phyloP scores from a whole-genome alignment of 2,329 filamentous ascomycete species.

The Aspergillus carbonarius region DNA sequence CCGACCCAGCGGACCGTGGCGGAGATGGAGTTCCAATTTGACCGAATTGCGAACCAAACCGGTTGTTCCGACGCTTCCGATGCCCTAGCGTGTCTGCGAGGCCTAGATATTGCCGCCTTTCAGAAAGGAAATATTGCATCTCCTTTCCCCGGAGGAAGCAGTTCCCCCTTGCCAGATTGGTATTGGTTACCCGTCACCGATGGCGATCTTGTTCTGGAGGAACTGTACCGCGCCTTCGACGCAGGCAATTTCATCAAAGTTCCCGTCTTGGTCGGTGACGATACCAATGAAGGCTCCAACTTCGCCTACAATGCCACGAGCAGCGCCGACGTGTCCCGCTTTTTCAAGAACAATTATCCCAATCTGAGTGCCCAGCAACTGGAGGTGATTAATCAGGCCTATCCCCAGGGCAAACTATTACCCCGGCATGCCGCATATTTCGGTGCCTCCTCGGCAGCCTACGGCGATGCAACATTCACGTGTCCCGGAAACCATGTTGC shows the following conservation, averaged over 20 bases:
- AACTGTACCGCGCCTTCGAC: constrained; percentile 51
- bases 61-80: constrained; percentile 41
- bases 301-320: constrained; percentile 51
- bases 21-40: constrained; percentile 50
- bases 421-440: constrained; percentile 38
- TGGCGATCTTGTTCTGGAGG: constrained; percentile 51
- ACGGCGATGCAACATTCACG: constrained; percentile 52
- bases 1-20: constrained; percentile 46
- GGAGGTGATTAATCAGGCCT: constrained; percentile 50
- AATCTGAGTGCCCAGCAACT: constrained; percentile 52
- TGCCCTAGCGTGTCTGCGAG: constrained; percentile 48
- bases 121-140: constrained; percentile 43
- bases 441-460: constrained; percentile 35
- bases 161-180: constrained; percentile 43
- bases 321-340: constrained; percentile 50
- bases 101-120: constrained; percentile 40
- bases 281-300: constrained; percentile 45
- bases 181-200: constrained; percentile 59
- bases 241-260: constrained; percentile 55
- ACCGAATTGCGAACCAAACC: constrained; percentile 45
- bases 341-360: constrained; percentile 58
- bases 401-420: constrained; percentile 44
- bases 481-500: constrained; percentile 47
- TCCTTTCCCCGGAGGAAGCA: constrained; percentile 42
- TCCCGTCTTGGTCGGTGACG: constrained; percentile 52